A percentile compares a stretch with the other conserved stretches of the same genome.
Conservation (phyloP, 2,329 filamentous ascomycete genomes). For the Colletotrichum salicis region DNA sequence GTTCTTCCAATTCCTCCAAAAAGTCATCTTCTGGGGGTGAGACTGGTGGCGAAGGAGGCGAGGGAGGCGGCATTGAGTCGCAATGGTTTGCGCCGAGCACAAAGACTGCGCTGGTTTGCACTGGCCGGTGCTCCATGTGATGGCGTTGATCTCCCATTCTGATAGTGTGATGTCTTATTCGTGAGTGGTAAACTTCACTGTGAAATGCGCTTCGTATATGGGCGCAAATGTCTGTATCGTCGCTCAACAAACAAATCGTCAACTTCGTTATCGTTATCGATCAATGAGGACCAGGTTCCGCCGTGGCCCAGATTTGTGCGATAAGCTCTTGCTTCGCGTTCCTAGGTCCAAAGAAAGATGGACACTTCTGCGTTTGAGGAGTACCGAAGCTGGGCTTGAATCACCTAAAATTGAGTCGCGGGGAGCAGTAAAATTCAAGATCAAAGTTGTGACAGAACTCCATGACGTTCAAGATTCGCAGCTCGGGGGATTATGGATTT, state of each 20-base stretch:
- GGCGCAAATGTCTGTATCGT: background rate
- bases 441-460: slow-evolving; percentile 11
- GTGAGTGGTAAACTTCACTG: background rate
- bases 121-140: slow-evolving; percentile 49
- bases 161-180: background rate
- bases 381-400: background rate
- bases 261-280: slow-evolving; percentile 21
- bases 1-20: slow-evolving; percentile 31
- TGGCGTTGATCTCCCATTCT: slow-evolving; percentile 34
- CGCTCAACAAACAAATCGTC: background rate
- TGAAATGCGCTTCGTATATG: background rate
- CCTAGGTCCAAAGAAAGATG: no score
- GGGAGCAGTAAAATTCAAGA: slow-evolving; percentile 7
- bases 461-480: slow-evolving; percentile 31
- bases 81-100: slow-evolving; percentile 53
- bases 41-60: slow-evolving; percentile 56
- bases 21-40: slow-evolving; percentile 32
- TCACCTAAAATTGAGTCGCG: slow-evolving; percentile 26
- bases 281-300: background rate
- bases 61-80: slow-evolving; percentile 57
- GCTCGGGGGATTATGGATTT: background rate
- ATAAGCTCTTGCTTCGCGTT: slow-evolving; percentile 1
- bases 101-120: slow-evolving; percentile 63
- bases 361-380: background rate
- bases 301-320: background rate